These are phyloP conservation scores for Neonectria sp. DNA, from an alignment of 2,329 filamentous ascomycete species.

Conservation along the genomic window DNA sequence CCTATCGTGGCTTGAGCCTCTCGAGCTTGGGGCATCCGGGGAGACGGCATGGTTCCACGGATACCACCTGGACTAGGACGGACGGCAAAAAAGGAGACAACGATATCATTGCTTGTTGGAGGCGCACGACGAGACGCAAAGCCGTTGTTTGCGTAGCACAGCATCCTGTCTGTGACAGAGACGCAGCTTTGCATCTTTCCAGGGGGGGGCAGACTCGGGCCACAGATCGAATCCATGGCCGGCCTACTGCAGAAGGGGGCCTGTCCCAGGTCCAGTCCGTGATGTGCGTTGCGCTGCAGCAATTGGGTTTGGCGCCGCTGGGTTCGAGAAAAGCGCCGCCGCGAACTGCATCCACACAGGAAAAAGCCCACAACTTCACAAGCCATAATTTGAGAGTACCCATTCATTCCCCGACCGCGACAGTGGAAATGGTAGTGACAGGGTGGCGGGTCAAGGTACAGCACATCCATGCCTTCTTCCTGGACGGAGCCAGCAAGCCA, in stretches of 20 bases:
- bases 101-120: slow-evolving; percentile 6
- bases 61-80: not conserved
- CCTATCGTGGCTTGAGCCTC: slow-evolving; percentile 5
- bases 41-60: slow-evolving; percentile 2
- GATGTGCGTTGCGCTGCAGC: slow-evolving; percentile 40
- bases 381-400: slow-evolving; percentile 27
- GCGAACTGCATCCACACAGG: slow-evolving; percentile 44
- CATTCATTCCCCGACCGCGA: not conserved
- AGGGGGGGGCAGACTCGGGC: slow-evolving; percentile 12
- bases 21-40: slow-evolving; percentile 11
- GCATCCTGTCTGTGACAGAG: slow-evolving; percentile 15
- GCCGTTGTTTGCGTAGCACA: slow-evolving; percentile 10
- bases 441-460: slow-evolving; percentile 1
- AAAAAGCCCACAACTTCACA: slow-evolving; percentile 29
- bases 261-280: slow-evolving; percentile 25
- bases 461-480: not conserved
- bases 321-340: slow-evolving; percentile 19
- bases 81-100: not conserved
- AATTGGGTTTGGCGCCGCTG: slow-evolving; percentile 28
- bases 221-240: slow-evolving; percentile 40
- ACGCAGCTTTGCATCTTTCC: not conserved
- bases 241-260: slow-evolving; percentile 29
- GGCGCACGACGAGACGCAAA: slow-evolving; percentile 5
- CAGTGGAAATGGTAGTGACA: not conserved
- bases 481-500: not conserved